Base-by-base conservation (phyloP, 805 yeast species). In the Zygosaccharomyces bisporus region DNA sequence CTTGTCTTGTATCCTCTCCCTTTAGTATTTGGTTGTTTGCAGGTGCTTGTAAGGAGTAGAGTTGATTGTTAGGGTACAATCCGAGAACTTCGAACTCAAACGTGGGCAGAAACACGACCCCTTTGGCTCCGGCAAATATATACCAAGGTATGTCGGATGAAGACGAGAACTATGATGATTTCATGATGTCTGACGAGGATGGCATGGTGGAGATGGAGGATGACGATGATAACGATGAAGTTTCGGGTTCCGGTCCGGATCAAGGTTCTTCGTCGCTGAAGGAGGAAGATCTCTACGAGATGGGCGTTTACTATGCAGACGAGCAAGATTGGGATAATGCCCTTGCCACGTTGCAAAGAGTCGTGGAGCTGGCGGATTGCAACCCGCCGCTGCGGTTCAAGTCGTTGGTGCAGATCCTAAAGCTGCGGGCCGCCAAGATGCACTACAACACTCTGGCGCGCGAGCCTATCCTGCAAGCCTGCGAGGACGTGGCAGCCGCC, bases 171-270 rank as follows among this genome's bases (percentile, higher is more conserved):
- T 62, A 62, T 42, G 60, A 58, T 31, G 66, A 60, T n/a, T 63
- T 52, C 43, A 55, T 60, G 58, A 53, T 57, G 57, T 58, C 66
- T 2, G 67, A 57, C 17, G 67, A 60, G 16, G 63, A 60, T 16
- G 53, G 46, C 9, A 39, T 50, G 37, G 43, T 55, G 18, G 64
- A 58, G 41, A 50, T 60, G 57, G 66, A 56, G 19, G 58, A 51
- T 4, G 51, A 53, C 7, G 57, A 53, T 23, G 49, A 46, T 25
- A 37, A 41, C 10, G 39, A 34, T 4, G 35, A n/a, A n/a, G n/a
- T n/a, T n/a, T n/a, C n/a, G n/a, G n/a, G n/a, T 6, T 21, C 9
- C 8, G 25, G 9, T 9, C 8, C 25, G 25, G 25, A 21, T 21
- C 25, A 21, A 21, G 25, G 25, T 37, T 23, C 30, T 14, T 33